Percentiles rank a stretch among this genome's conserved stretches.
Conservation (phyloP, 805 yeast species). For the Metschnikowia colocasiae region DNA sequence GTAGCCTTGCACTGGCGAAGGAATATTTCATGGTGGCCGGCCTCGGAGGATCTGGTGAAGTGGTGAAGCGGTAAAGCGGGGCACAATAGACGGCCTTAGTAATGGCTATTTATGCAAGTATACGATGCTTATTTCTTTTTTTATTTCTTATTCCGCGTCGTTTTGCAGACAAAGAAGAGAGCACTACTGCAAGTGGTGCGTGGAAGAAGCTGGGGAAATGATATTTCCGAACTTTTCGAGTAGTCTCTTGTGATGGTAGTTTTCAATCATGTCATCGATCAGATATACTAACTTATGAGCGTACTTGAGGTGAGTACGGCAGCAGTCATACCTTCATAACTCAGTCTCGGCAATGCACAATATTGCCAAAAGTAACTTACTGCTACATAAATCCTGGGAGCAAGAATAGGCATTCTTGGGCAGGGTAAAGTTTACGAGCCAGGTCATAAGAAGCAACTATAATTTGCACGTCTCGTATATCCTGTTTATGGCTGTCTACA, state of each 20-base stretch:
- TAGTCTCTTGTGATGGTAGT: too few relatives aligned
- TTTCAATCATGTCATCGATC: too few relatives aligned
- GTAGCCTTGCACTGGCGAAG: background rate
- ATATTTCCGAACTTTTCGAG: too few relatives aligned
- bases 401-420: too few relatives aligned
- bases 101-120: slow-evolving; percentile 2
- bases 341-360: background rate
- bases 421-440: too few relatives aligned
- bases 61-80: background rate
- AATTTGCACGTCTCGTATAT: too few relatives aligned
- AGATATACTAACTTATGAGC: too few relatives aligned
- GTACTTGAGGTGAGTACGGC: background rate
- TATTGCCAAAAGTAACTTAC: background rate
- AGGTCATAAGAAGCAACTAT: too few relatives aligned
- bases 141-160: slow-evolving; percentile 2
- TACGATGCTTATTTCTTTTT: background rate
- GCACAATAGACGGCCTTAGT: too few relatives aligned
- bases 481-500: too few relatives aligned
- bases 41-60: background rate
- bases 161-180: background rate
- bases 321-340: background rate
- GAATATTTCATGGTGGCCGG: background rate
- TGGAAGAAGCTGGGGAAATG: background rate
- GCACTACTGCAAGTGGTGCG: background rate
- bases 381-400: too few relatives aligned